Conservation (phyloP, 768 basidiomycete species). For the Lactarius sp. region DNA sequence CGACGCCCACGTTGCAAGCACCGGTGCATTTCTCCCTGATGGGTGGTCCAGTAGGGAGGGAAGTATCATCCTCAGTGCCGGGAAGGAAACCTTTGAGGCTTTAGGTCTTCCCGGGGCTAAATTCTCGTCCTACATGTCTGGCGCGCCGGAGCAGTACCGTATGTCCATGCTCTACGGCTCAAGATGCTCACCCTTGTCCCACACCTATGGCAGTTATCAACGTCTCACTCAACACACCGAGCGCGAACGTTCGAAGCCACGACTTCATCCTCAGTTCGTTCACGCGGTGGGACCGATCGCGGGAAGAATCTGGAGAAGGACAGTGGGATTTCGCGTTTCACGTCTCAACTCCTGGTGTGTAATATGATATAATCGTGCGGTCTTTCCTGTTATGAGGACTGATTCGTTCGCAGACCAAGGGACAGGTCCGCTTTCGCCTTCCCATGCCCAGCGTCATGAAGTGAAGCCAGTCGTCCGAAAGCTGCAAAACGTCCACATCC, state of each 20-base stretch:
- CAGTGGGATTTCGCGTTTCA: constrained; percentile 25
- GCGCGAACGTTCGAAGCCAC: constrained; percentile 16
- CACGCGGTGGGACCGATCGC: constrained; percentile 17
- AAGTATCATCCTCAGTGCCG: constrained; percentile 50
- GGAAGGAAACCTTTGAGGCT: constrained; percentile 53
- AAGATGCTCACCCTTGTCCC: constrained; percentile 25
- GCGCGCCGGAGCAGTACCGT: constrained; percentile 36
- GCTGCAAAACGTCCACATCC: constrained; percentile 39
- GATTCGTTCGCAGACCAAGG: background rate
- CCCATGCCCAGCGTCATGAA: constrained; percentile 8
- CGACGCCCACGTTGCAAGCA: constrained; percentile 15
- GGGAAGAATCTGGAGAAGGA: constrained; percentile 21
- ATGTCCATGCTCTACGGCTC: constrained; percentile 37
- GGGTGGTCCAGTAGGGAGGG: constrained; percentile 66
- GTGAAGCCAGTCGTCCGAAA: constrained; percentile 29
- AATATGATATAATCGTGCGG: background rate
- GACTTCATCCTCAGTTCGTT: constrained; percentile 12
- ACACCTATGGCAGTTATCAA: constrained; percentile 1
- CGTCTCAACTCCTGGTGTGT: constrained; percentile 12
- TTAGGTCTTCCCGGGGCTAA: constrained; percentile 56
- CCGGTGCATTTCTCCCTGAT: constrained; percentile 39
- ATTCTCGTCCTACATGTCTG: constrained; percentile 46
- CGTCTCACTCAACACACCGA: constrained; percentile 8
- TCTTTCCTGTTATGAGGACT: constrained; percentile 3
- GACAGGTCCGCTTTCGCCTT: background rate